phyloP scores from a whole-genome alignment of 2,329 filamentous ascomycete species.

The Aspergillus clavatus region DNA sequence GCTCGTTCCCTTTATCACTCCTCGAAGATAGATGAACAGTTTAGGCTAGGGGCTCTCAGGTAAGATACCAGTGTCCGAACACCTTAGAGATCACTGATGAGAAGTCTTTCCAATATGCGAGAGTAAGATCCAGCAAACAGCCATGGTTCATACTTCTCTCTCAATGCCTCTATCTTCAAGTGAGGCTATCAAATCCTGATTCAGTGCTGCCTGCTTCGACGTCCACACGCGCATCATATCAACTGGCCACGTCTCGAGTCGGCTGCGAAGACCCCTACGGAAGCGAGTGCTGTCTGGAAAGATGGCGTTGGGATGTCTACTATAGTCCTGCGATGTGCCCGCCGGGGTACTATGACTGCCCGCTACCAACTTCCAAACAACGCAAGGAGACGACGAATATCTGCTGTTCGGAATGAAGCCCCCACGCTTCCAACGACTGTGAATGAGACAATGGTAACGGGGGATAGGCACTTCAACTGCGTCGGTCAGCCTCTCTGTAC shows the following conservation, averaged over 20 bases:
- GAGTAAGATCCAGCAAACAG: too few relatives aligned
- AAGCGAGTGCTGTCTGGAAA: constrained; percentile 9
- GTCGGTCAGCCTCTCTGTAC: constrained; percentile 2
- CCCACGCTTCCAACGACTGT: too few relatives aligned
- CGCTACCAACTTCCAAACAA: constrained; percentile 11
- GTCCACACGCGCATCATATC: neutral
- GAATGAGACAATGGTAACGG: too few relatives aligned
- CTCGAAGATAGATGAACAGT: too few relatives aligned
- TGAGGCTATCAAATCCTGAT: too few relatives aligned
- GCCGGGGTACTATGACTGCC: constrained; percentile 8
- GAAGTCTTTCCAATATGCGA: too few relatives aligned
- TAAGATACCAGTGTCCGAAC: too few relatives aligned
- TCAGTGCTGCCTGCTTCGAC: too few relatives aligned
- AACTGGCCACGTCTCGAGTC: constrained; percentile 1
- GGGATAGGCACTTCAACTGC: constrained; percentile 6
- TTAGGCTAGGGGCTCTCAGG: too few relatives aligned
- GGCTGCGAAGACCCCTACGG: constrained; percentile 8
- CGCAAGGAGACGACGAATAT: constrained; percentile 11
- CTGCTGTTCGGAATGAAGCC: constrained; percentile 12
- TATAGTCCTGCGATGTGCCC: constrained; percentile 15
- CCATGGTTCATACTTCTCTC: too few relatives aligned
- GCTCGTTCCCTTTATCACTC: too few relatives aligned
- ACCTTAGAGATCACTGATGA: too few relatives aligned
- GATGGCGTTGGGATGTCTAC: constrained; percentile 9
- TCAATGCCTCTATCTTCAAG: constrained; percentile 11